phyloP scores from a whole-genome alignment of 371 early-diverging fungal genomes.

The Rhizopus arrhizus region DNA sequence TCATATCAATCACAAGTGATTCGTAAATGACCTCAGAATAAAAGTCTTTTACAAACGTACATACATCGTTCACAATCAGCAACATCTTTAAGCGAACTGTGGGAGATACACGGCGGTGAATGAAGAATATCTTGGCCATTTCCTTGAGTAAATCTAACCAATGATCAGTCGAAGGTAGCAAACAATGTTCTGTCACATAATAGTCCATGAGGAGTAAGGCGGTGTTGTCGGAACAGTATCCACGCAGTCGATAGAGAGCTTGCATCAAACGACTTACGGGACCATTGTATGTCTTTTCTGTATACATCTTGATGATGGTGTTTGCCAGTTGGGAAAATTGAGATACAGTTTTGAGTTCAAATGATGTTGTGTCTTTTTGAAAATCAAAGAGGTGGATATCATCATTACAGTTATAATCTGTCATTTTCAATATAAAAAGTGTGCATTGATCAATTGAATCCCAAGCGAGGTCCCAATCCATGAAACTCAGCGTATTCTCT shows the following conservation, averaged over 20 bases:
- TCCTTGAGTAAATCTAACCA: constrained; percentile 64
- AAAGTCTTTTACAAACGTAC: constrained; percentile 61
- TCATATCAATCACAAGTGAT: constrained; percentile 60
- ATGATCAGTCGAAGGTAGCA: constrained; percentile 65
- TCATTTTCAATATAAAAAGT: constrained; percentile 21
- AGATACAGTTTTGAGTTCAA: constrained; percentile 9
- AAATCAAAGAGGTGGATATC: constrained; percentile 18
- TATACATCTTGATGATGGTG: constrained; percentile 27
- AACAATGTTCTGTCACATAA: constrained; percentile 61
- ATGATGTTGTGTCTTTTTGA: not conserved
- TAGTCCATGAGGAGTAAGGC: constrained; percentile 60
- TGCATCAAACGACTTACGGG: constrained; percentile 55
- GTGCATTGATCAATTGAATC: constrained; percentile 45
- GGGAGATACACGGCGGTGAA: constrained; percentile 34
- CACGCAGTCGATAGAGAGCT: constrained; percentile 61
- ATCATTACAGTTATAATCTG: constrained; percentile 25
- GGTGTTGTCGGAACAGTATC: constrained; percentile 58
- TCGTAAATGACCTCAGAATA: constrained; percentile 54
- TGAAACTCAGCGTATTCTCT: constrained; percentile 25
- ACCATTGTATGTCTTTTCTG: constrained; percentile 36
- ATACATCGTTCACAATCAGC: constrained; percentile 58
- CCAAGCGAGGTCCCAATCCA: constrained; percentile 55
- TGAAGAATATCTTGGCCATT: constrained; percentile 60
- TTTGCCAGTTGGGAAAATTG: constrained; percentile 36
- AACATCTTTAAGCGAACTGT: constrained; percentile 54